Evolutionary conservation across 1,284 basidiomycete species (phyloP).

Genomic region (Neonothopanus nambi): DNA sequence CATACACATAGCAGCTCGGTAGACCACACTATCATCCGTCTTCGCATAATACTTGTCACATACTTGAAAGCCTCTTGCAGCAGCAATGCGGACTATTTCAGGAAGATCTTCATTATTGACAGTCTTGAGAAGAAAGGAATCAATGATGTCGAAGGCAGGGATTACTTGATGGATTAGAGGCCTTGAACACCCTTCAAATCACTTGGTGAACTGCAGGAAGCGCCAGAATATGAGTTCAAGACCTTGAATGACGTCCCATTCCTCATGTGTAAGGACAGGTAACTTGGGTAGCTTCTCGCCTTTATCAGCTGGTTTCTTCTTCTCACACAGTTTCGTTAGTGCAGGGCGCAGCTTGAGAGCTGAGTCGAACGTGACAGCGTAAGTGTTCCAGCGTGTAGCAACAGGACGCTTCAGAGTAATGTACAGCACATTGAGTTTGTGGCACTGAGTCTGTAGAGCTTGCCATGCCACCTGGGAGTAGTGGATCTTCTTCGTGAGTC

Average conservation of each 20-base stretch:
- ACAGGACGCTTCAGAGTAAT: conserved; percentile 14
- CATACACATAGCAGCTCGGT: conserved; percentile 19
- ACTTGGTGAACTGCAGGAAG: too few species aligned
- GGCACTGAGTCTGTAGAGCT: not conserved
- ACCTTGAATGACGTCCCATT: conserved; percentile 11
- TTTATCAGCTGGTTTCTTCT: not conserved
- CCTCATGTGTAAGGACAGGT: not conserved
- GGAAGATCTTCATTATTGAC: not conserved
- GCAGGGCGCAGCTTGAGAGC: conserved; percentile 10
- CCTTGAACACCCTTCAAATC: too few species aligned
- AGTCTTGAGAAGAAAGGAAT: conserved; percentile 4
- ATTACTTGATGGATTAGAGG: too few species aligned
- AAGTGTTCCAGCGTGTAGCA: conserved; percentile 18
- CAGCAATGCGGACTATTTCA: conserved; percentile 8
- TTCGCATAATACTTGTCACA: conserved; percentile 17
- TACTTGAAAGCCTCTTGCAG: conserved; percentile 10
- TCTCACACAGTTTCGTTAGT: conserved; percentile 5
- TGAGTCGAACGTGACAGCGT: conserved; percentile 8
- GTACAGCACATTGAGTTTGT: not conserved
- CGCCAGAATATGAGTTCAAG: too few species aligned
- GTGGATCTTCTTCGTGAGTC: too few species aligned
- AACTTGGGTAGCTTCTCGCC: conserved; percentile 5
- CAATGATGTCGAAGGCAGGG: conserved; percentile 14
- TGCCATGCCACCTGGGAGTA: not conserved
- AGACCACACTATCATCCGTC: conserved; percentile 16